These are phyloP conservation scores for Raphidocelis subcapitata DNA, from an alignment of 139 green algal genomes.

Conservation along the genomic window DNA sequence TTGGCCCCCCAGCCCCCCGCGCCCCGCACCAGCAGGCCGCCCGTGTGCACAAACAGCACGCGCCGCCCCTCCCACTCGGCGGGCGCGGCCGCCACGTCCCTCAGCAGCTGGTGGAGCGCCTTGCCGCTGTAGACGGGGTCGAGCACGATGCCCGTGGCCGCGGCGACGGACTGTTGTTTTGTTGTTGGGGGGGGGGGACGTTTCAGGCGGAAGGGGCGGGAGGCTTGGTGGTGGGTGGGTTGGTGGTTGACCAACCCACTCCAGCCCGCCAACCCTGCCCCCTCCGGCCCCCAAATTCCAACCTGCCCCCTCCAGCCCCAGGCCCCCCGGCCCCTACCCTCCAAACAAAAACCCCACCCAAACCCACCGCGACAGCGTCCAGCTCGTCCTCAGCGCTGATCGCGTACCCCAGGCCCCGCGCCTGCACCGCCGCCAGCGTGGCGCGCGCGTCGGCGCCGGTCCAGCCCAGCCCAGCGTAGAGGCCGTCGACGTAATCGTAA, in stretches of 20 bases:
- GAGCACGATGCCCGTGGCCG: slow-evolving; percentile 75
- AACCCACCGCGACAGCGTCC: slow-evolving; percentile 49
- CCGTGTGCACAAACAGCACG: slow-evolving; percentile 89
- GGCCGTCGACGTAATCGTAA: slow-evolving; percentile 74
- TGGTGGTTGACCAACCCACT: too few relatives aligned
- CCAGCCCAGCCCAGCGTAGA: slow-evolving; percentile 64
- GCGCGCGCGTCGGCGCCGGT: neutral
- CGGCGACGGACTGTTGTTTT: slow-evolving; percentile 47
- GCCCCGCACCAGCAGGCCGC: slow-evolving; percentile 71
- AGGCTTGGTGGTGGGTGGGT: too few relatives aligned
- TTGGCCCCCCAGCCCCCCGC: too few relatives aligned
- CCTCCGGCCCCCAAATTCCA: too few relatives aligned
- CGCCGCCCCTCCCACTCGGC: slow-evolving; percentile 69
- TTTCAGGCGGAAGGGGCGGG: too few relatives aligned
- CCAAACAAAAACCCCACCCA: too few relatives aligned
- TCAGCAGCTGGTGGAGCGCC: slow-evolving; percentile 70
- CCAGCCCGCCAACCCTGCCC: neutral
- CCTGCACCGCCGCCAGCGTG: slow-evolving; percentile 53
- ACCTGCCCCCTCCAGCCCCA: neutral
- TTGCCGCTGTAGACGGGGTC: slow-evolving; percentile 96
- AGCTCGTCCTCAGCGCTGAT: slow-evolving; percentile 87
- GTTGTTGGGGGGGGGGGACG: neutral
- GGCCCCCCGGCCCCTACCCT: neutral
- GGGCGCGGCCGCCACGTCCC: slow-evolving; percentile 64
- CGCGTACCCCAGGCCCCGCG: slow-evolving; percentile 87